Conservation (phyloP, 2,329 filamentous ascomycete genomes). For the Ophiobolus disseminans region DNA sequence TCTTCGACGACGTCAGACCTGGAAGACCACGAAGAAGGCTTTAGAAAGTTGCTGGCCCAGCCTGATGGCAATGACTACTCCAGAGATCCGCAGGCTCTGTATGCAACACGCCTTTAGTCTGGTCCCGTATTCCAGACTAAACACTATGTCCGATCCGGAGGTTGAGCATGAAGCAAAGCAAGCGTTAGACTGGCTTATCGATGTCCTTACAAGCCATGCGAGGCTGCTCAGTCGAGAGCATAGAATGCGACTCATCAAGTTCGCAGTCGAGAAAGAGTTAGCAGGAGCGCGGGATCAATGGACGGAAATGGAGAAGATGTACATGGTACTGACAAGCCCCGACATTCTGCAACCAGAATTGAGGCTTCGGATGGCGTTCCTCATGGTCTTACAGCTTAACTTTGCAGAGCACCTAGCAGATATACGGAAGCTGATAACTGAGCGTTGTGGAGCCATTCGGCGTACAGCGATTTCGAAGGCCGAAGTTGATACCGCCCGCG, state of each 20-base stretch:
- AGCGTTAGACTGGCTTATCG: slow-evolving; percentile 20
- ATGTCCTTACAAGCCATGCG: slow-evolving; percentile 13
- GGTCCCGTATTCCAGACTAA: too few relatives aligned
- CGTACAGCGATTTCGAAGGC: neutral
- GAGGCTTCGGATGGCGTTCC: slow-evolving; percentile 15
- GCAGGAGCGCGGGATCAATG: neutral
- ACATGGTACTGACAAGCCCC: slow-evolving; percentile 24
- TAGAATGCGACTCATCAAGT: slow-evolving; percentile 16
- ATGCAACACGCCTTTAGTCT: too few relatives aligned
- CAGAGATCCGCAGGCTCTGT: too few relatives aligned
- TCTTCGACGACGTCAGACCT: too few relatives aligned
- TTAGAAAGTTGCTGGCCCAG: too few relatives aligned
- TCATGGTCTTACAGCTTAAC: slow-evolving; percentile 19
- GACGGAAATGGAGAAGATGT: slow-evolving; percentile 24
- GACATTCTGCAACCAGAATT: slow-evolving; percentile 6
- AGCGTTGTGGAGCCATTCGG: slow-evolving; percentile 6
- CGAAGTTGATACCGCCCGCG: slow-evolving; percentile 3
- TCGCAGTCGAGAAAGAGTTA: slow-evolving; percentile 20
- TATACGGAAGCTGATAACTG: slow-evolving; percentile 2
- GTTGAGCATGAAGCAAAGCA: slow-evolving; percentile 1
- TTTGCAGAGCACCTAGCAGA: slow-evolving; percentile 11
- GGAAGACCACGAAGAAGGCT: too few relatives aligned
- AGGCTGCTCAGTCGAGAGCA: slow-evolving; percentile 5
- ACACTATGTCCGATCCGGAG: slow-evolving; percentile 7
- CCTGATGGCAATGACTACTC: too few relatives aligned